Evolutionary conservation across 2,329 filamentous ascomycete genomes (phyloP).

Genomic region (Fusarium drepaniforme): DNA sequence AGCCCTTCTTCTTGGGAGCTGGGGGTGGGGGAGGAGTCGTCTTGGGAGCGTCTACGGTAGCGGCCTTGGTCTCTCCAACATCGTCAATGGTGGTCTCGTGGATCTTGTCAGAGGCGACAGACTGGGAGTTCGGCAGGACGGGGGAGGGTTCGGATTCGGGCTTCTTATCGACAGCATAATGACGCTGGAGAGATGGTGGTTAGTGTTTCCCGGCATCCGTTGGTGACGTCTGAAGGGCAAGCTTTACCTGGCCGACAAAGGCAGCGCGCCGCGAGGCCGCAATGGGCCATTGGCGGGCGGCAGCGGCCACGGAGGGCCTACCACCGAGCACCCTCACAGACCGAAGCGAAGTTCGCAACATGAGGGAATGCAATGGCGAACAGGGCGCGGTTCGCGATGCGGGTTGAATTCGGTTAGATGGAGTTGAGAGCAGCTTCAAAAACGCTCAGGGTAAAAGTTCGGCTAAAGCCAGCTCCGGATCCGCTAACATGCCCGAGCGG

Average conservation of each 20-base stretch:
- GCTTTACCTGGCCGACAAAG: slow-evolving; percentile 49
- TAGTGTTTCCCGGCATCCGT: slow-evolving; percentile 46
- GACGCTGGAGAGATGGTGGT: slow-evolving; percentile 60
- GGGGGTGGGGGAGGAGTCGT: slow-evolving; percentile 40
- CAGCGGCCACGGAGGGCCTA: slow-evolving; percentile 64
- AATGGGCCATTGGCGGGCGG: slow-evolving; percentile 70
- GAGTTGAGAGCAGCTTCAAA: slow-evolving; percentile 52
- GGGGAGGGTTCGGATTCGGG: slow-evolving; percentile 60
- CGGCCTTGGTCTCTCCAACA: slow-evolving; percentile 53
- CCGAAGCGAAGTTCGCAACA: slow-evolving; percentile 78
- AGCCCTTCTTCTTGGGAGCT: slow-evolving; percentile 66
- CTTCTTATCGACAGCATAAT: slow-evolving; percentile 68
- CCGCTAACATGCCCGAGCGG: slow-evolving; percentile 43
- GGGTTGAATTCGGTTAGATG: slow-evolving; percentile 48
- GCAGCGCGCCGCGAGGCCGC: slow-evolving; percentile 50
- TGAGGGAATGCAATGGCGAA: slow-evolving; percentile 66
- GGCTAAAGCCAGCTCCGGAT: slow-evolving; percentile 53
- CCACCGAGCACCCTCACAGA: slow-evolving; percentile 71
- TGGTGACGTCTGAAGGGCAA: slow-evolving; percentile 52
- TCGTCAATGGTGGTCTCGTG: slow-evolving; percentile 53
- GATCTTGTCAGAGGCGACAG: slow-evolving; percentile 61
- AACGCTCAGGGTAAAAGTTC: slow-evolving; percentile 60
- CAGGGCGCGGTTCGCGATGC: slow-evolving; percentile 47
- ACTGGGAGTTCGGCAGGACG: slow-evolving; percentile 67
- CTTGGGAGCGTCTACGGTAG: slow-evolving; percentile 55